A percentile compares a stretch with the other conserved stretches of the same genome.
These are phyloP conservation scores for Trichophyton equinum DNA, from an alignment of 2,329 filamentous ascomycete species.

Conservation along the genomic window DNA sequence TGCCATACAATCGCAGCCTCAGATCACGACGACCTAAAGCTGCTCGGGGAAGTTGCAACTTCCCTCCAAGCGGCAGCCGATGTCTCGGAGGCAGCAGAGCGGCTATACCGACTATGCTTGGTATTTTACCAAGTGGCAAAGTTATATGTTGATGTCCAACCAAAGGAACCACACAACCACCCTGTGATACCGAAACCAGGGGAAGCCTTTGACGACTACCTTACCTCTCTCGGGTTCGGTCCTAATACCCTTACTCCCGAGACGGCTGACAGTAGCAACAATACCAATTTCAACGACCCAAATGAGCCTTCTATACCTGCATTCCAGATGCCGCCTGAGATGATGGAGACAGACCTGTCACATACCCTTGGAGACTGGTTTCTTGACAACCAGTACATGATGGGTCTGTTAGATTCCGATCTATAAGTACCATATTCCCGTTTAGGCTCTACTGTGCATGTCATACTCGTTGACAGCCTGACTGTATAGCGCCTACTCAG, in stretches of 20 bases:
- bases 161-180: constrained; percentile 16
- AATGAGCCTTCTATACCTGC: background rate
- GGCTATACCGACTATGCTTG: constrained; percentile 49
- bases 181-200: constrained; percentile 33
- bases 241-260: constrained; percentile 18
- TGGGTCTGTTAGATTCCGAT: constrained; percentile 53
- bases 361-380: constrained; percentile 53
- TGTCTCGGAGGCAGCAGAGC: constrained; percentile 47
- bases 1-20: constrained; percentile 42
- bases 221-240: constrained; percentile 51
- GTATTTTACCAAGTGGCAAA: constrained; percentile 50
- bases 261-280: background rate
- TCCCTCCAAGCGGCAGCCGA: constrained; percentile 42
- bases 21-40: constrained; percentile 39
- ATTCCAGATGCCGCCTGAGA: constrained; percentile 12
- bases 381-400: constrained; percentile 51
- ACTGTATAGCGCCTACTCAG: background rate
- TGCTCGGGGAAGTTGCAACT: constrained; percentile 44
- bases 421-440: constrained; percentile 9
- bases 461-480: background rate
- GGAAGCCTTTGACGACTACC: constrained; percentile 52
- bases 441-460: background rate
- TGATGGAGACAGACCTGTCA: constrained; percentile 19
- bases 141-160: constrained; percentile 50
- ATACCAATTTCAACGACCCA: background rate